phyloP scores from a whole-genome alignment of 176 grass and related monocot genomes.

The Triticum turgidum region DNA sequence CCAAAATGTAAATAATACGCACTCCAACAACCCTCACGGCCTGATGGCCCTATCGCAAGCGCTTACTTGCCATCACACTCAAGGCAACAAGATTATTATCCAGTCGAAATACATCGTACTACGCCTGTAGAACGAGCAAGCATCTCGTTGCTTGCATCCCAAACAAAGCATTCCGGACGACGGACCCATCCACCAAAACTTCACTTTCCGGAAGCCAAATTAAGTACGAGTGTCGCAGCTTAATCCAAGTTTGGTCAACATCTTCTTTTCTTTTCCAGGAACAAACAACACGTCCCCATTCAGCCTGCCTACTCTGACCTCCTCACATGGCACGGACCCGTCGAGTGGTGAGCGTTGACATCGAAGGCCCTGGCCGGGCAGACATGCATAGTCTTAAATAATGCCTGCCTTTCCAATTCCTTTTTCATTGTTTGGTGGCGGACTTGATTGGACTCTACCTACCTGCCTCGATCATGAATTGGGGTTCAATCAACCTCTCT shows the following conservation, averaged over 20 bases:
- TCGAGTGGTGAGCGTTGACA: slow-evolving; percentile 23
- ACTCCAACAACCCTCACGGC: background rate
- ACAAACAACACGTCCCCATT: background rate
- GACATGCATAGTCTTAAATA: background rate
- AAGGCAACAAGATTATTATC: background rate
- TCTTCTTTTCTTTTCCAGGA: background rate
- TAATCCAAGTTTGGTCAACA: slow-evolving; percentile 23
- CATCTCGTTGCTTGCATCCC: slow-evolving; percentile 20
- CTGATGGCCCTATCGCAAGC: background rate
- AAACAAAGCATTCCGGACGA: slow-evolving; percentile 33
- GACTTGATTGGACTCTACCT: background rate
- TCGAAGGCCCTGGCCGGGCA: background rate
- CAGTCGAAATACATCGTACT: background rate
- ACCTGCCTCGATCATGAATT: background rate
- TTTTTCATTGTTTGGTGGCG: background rate
- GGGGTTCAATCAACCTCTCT: background rate
- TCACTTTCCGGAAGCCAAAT: background rate
- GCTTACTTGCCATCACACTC: slow-evolving; percentile 7
- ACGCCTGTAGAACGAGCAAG: background rate
- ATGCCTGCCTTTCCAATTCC: background rate
- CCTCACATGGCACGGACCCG: background rate
- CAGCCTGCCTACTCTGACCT: slow-evolving; percentile 16
- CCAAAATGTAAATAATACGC: background rate
- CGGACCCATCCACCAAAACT: slow-evolving; percentile 8
- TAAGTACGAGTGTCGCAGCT: background rate